Conservation (phyloP, 257 asterid genomes). For the Prunella vulgaris region DNA sequence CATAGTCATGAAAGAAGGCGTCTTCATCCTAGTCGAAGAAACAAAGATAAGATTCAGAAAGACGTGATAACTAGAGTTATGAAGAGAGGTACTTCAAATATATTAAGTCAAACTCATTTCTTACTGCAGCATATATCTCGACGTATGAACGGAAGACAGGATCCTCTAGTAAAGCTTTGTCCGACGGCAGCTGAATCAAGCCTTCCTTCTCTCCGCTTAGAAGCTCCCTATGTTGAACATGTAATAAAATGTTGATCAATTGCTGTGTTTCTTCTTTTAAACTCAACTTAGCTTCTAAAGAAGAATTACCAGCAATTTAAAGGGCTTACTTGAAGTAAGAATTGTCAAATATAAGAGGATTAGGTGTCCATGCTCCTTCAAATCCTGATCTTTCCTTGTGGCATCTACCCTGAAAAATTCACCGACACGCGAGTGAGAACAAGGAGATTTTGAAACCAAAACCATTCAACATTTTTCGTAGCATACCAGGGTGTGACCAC, state of each 20-base stretch:
- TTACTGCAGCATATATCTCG: conserved; percentile 70
- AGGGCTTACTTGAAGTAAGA: conserved; percentile 43
- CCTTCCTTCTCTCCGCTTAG: conserved; percentile 58
- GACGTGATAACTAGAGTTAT: background rate
- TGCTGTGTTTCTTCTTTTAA: background rate
- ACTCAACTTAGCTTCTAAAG: background rate
- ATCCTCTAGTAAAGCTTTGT: conserved; percentile 60
- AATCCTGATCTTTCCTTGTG: conserved; percentile 55
- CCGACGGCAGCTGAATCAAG: conserved; percentile 65
- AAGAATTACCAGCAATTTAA: background rate
- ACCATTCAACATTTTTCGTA: background rate
- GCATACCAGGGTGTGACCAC: conserved; percentile 50
- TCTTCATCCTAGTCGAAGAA: conserved; percentile 67
- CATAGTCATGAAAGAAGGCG: conserved; percentile 74
- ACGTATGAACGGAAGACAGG: conserved; percentile 51
- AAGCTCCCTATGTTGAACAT: conserved; percentile 45
- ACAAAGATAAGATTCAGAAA: background rate
- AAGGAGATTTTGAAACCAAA: background rate
- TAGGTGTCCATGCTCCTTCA: conserved; percentile 49
- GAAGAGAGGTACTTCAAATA: background rate
- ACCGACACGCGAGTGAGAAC: background rate
- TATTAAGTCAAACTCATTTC: background rate
- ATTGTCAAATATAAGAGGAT: conserved; percentile 53
- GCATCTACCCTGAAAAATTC: conserved; percentile 41
- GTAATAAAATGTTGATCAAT: background rate